A percentile compares a stretch with the other conserved stretches of the same genome.
Conservation (phyloP, 257 asterid genomes). For the Orobanche coerulescens region DNA sequence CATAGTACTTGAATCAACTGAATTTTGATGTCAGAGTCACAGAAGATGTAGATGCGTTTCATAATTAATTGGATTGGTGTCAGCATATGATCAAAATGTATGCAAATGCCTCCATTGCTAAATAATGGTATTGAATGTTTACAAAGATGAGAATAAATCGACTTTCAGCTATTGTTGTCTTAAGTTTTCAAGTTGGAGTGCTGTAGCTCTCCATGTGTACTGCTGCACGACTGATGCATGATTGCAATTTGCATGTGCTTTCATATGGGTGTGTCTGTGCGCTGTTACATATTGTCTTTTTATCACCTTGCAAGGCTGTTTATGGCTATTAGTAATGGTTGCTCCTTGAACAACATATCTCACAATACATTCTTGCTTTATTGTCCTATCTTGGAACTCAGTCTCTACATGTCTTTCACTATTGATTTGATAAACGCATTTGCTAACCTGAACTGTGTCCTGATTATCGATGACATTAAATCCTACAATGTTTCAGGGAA, state of each 20-base stretch:
- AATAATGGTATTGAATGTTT: not conserved
- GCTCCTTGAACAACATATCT: not conserved
- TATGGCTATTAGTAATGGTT: not conserved
- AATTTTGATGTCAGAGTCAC: constrained; percentile 1
- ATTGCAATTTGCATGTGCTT: not conserved
- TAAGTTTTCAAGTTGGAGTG: not conserved
- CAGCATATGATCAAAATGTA: not conserved
- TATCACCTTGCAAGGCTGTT: not conserved
- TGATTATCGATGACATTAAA: constrained; percentile 9
- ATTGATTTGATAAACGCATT: constrained; percentile 7
- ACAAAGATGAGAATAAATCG: not conserved
- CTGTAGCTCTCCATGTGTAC: not conserved
- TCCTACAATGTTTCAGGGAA: constrained; percentile 31
- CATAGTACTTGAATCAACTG: not conserved
- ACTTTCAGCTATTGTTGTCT: not conserved
- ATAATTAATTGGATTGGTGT: not conserved
- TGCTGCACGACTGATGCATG: not conserved
- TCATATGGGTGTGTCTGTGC: not conserved
- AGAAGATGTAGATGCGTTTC: not conserved
- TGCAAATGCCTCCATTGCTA: not conserved
- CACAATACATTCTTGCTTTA: not conserved
- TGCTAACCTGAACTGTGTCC: not conserved
- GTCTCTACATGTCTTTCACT: not conserved
- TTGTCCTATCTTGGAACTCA: not conserved
- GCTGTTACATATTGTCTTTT: constrained; percentile 2